phyloP scores from a whole-genome alignment of 2,329 filamentous ascomycete genomes.

The Fonsecaea monophora region DNA sequence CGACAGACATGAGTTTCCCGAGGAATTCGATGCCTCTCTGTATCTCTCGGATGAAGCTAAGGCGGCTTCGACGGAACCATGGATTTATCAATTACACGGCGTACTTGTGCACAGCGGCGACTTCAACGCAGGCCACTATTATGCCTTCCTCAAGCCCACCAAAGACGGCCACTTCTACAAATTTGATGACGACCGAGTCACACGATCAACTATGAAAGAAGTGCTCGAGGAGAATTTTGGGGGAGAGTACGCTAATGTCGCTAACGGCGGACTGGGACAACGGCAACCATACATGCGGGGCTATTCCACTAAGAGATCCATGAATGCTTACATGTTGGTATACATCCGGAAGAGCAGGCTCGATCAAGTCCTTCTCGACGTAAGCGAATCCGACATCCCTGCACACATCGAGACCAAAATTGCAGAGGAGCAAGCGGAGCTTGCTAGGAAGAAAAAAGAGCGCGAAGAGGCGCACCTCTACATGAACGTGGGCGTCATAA shows the following conservation, averaged over 20 bases:
- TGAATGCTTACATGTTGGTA: constrained; percentile 98
- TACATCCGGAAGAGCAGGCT: constrained; percentile 88
- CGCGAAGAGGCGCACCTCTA: constrained; percentile 94
- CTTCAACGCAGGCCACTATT: constrained; percentile 96
- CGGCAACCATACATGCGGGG: constrained; percentile 70
- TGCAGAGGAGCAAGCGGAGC: constrained; percentile 78
- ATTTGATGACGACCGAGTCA: constrained; percentile 96
- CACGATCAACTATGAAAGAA: constrained; percentile 88
- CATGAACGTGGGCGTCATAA: constrained; percentile 81
- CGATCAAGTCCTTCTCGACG: constrained; percentile 79
- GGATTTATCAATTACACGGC: constrained; percentile 90
- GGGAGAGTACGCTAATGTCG: constrained; percentile 72
- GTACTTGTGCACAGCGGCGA: constrained; percentile 97
- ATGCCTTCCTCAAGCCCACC: constrained; percentile 91
- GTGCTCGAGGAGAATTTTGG: constrained; percentile 97
- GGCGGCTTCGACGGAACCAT: constrained; percentile 85
- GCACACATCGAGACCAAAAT: constrained; percentile 78
- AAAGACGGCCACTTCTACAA: constrained; percentile 96
- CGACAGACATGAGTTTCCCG: constrained; percentile 57
- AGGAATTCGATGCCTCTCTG: constrained; percentile 69
- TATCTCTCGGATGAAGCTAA: constrained; percentile 76
- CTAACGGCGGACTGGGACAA: constrained; percentile 63
- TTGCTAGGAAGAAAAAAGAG: constrained; percentile 82
- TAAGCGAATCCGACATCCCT: constrained; percentile 80
- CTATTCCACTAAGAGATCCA: constrained; percentile 70